phyloP scores from a whole-genome alignment of 1,284 basidiomycete genomes.

The Leccinum pachyderme region DNA sequence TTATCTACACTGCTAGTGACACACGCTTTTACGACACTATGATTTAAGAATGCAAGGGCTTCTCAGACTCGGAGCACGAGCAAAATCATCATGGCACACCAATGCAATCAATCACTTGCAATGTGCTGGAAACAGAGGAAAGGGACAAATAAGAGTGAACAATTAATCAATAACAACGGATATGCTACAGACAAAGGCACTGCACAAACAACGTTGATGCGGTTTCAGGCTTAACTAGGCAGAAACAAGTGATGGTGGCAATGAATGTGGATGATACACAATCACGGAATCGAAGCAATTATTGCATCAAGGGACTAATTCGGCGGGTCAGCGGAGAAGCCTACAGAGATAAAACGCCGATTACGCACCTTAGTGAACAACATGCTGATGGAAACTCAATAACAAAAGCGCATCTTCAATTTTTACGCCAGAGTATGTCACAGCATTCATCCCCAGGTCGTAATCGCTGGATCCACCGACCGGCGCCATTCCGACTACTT shows the following conservation, averaged over 20 bases:
- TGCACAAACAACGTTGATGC: constrained; percentile 11
- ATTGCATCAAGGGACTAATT: constrained; percentile 16
- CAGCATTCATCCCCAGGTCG: constrained; percentile 24
- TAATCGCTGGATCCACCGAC: constrained; percentile 27
- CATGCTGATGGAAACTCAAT: constrained; percentile 66
- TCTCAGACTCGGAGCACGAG: constrained; percentile 14
- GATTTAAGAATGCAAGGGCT: constrained; percentile 15
- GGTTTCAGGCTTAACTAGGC: constrained; percentile 7
- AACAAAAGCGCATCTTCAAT: constrained; percentile 67
- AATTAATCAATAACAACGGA: constrained; percentile 40
- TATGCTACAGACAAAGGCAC: constrained; percentile 22
- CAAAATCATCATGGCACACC: constrained; percentile 9
- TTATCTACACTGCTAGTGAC: constrained; percentile 22
- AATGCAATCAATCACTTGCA: constrained; percentile 9
- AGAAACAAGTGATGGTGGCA: constrained; percentile 7
- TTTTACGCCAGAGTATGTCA: constrained; percentile 42
- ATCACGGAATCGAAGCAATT: constrained; percentile 14
- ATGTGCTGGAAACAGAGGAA: constrained; percentile 11
- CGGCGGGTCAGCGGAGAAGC: constrained; percentile 12
- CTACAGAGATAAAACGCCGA: not conserved
- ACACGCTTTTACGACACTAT: constrained; percentile 14
- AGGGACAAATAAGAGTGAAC: constrained; percentile 29
- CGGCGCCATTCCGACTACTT: constrained; percentile 24
- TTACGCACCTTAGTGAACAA: constrained; percentile 46
- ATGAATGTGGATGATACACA: constrained; percentile 19